Evolutionary conservation across 805 yeast genomes (phyloP).

Genomic region (Starmera dryadoides): DNA sequence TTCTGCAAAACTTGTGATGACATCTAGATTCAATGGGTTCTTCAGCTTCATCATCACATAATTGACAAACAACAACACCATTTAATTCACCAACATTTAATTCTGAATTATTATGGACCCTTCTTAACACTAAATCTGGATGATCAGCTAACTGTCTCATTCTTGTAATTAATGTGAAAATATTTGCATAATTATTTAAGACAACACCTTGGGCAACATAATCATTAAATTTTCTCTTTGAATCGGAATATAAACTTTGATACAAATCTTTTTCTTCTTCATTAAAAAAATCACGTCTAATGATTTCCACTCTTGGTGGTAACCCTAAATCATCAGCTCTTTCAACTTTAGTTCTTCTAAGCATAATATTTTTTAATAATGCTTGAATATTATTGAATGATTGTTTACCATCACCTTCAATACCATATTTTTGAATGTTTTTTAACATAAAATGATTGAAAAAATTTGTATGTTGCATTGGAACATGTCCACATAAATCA

Average conservation of each 20-base stretch:
- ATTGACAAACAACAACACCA: constrained; percentile 68
- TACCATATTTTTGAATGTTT: constrained; percentile 82
- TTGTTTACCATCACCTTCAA: constrained; percentile 70
- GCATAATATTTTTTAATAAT: constrained; percentile 73
- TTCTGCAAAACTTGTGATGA: constrained; percentile 87
- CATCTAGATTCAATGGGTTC: constrained; percentile 94
- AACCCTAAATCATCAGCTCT: constrained; percentile 96
- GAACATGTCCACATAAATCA: constrained; percentile 81
- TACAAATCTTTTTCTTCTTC: constrained; percentile 94
- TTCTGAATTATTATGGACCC: constrained; percentile 38
- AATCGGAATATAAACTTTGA: constrained; percentile 78
- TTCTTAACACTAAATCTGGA: constrained; percentile 86
- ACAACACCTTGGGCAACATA: constrained; percentile 96
- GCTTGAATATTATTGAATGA: constrained; percentile 75
- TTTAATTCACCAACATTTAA: constrained; percentile 22
- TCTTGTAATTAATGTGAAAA: constrained; percentile 89
- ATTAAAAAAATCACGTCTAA: constrained; percentile 81
- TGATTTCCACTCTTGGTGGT: constrained; percentile 92
- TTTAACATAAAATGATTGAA: constrained; percentile 95
- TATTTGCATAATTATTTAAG: constrained; percentile 92
- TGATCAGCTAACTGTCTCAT: constrained; percentile 99
- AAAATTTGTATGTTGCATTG: constrained; percentile 92
- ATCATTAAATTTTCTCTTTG: constrained; percentile 80
- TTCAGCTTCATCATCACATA: constrained; percentile 97
- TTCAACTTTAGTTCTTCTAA: constrained; percentile 91